phyloP scores from a whole-genome alignment of 208 protist genomes.

The Trichomonas tenax region DNA sequence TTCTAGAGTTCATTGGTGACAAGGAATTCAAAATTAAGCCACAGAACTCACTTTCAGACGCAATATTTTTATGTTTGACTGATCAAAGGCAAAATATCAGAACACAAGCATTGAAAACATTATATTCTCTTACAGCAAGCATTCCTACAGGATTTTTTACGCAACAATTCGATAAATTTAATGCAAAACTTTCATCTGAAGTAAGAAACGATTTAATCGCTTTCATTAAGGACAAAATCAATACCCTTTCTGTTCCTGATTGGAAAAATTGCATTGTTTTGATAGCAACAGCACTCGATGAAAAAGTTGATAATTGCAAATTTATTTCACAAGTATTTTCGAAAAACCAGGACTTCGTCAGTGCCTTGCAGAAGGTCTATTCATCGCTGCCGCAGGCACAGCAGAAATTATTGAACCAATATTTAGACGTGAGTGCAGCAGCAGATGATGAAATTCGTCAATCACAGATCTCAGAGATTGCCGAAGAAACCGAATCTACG shows the following conservation, averaged over 20 bases:
- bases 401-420: background rate
- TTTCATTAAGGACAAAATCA: background rate
- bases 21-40: background rate
- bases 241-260: background rate
- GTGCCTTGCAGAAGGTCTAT: background rate
- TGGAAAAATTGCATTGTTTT: background rate
- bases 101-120: background rate
- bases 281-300: background rate
- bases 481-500: background rate
- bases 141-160: background rate
- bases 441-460: background rate
- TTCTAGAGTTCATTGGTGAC: background rate
- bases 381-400: background rate
- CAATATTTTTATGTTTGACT: background rate
- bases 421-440: background rate
- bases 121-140: background rate
- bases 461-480: background rate
- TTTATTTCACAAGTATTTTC: background rate
- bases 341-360: background rate
- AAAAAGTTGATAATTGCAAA: background rate
- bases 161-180: background rate
- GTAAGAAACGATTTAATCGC: background rate
- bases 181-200: background rate
- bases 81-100: background rate
- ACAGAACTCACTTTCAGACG: background rate